Evolutionary conservation across 2,329 filamentous ascomycete genomes (phyloP).

Genomic region (Pseudophaeomoniella oleicola): DNA sequence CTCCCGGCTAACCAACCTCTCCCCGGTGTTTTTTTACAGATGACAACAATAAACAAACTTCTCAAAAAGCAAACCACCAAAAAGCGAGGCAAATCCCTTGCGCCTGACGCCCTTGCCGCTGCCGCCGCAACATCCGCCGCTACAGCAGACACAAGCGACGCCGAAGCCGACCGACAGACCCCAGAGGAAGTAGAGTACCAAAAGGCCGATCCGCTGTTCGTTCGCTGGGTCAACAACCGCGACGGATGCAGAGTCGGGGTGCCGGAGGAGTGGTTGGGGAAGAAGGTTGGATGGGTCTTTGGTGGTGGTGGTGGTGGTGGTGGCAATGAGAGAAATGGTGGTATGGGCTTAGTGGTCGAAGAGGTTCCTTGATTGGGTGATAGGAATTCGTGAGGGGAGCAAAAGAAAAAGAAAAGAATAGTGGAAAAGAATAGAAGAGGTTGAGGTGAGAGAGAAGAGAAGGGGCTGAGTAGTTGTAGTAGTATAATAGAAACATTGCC

Average conservation of each 20-base stretch:
- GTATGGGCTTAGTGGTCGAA: no score
- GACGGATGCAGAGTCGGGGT: slow-evolving; percentile 27
- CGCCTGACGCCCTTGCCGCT: slow-evolving; percentile 26
- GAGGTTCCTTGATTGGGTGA: no score
- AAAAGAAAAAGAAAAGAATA: no score
- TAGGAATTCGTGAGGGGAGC: no score
- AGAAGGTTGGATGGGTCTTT: slow-evolving; percentile 25
- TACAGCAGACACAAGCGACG: slow-evolving; percentile 17
- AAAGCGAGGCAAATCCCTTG: slow-evolving; percentile 32
- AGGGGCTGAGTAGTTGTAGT: no score
- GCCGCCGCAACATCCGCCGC: slow-evolving; percentile 23
- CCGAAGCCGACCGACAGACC: slow-evolving; percentile 9
- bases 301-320: not conserved
- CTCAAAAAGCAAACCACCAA: slow-evolving; percentile 53
- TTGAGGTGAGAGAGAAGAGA: no score
- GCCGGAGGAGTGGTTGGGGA: slow-evolving; percentile 33
- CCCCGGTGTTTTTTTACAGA: slow-evolving; percentile 22
- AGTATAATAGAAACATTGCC: no score
- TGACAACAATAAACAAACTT: slow-evolving; percentile 54
- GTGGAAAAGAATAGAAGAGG: no score
- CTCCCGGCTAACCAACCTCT: slow-evolving; percentile 1
- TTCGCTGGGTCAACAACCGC: slow-evolving; percentile 28
- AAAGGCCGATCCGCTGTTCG: slow-evolving; percentile 27
- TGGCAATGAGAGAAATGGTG: slow-evolving; percentile 1
- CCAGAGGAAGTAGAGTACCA: slow-evolving; percentile 20